phyloP scores from a whole-genome alignment of 768 basidiomycete species.

The Rhodosporidiobolus odoratus region DNA sequence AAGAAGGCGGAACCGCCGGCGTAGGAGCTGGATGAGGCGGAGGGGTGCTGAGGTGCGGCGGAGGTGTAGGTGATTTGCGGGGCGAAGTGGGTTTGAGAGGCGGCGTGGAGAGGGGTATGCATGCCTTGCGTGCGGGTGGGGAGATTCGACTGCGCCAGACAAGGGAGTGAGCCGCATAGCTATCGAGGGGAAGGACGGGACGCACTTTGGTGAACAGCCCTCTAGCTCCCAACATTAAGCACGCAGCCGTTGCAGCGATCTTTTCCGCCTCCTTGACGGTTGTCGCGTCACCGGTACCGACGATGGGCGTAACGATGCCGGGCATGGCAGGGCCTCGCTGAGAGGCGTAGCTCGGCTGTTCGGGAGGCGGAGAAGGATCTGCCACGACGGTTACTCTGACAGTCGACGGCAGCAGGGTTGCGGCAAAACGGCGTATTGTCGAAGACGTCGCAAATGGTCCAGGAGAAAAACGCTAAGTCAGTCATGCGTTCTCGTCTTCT shows the following conservation, averaged over 20 bases:
- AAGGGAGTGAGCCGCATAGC: neutral
- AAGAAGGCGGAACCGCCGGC: constrained; percentile 12
- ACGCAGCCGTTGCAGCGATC: constrained; percentile 68
- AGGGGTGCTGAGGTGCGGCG: neutral
- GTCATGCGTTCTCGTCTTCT: no score
- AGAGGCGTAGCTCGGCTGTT: neutral
- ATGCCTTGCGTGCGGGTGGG: constrained; percentile 27
- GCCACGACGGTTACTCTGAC: constrained; percentile 27
- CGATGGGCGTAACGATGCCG: constrained; percentile 45
- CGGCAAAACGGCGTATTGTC: neutral
- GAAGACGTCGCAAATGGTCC: no score
- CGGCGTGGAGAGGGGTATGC: constrained; percentile 26
- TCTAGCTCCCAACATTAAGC: constrained; percentile 62
- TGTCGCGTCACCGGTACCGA: constrained; percentile 60
- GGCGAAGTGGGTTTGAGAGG: constrained; percentile 9
- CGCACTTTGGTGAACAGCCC: constrained; percentile 57
- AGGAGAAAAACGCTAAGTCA: no score
- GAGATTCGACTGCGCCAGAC: constrained; percentile 30
- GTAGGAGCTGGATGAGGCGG: neutral
- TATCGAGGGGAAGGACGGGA: neutral
- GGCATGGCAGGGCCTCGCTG: constrained; percentile 14
- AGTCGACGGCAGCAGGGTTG: no score
- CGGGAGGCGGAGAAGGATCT: constrained; percentile 25
- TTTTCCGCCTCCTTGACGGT: constrained; percentile 63
- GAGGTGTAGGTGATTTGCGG: neutral